Base-by-base conservation (phyloP, 1,284 basidiomycete species). In the Porogramme epimiltina region DNA sequence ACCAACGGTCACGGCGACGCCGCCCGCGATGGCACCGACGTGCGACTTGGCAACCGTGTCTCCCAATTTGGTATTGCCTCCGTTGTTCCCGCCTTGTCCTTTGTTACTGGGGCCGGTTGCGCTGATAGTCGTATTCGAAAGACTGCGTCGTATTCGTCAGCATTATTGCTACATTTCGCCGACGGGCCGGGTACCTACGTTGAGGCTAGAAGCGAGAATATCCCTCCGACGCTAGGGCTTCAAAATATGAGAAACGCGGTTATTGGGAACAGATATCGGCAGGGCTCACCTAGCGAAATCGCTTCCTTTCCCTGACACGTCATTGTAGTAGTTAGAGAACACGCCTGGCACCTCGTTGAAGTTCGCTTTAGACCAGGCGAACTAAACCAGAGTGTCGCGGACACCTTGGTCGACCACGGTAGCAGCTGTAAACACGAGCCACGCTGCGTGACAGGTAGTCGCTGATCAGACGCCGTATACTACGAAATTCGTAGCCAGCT, bases 351-450 rank as follows among this genome's bases (percentile, higher is more conserved):
- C 31, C 10, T 49, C 37, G 8, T 59, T 46, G 42, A 44, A 56
- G 24, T 56, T 53, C 3, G 58, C 59, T 19, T 56, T 58, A 19
- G 41, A 42, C 63, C 62, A 64, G 1, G 62, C 54, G 11, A 54
- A 48, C 1, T 49, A 18, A 15, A 68, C 56, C 10, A 68, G 39
- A 6, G 31, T 19, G 37, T 64, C 47, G 18, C 61, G 61, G 9
- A 64, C 53, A 23, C 38, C 43, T 8, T 51, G 33, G 42, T 65
- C 61, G 15, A 44, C 51, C 16, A 54, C 47, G 9, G 57, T 59
- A 4, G 63, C 62, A 1, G 65, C 61, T 1, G 66, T 58, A 45
- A 65, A 63, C 40, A 63, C 16, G 1, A 47, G 52, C 66, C 66
- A 67, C 10, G 61, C 66, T 66, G 28, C 3, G 16, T 10, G 3